These are phyloP conservation scores for Craterostigma plantagineum DNA, from an alignment of 257 asterid genomes.

Conservation along the genomic window DNA sequence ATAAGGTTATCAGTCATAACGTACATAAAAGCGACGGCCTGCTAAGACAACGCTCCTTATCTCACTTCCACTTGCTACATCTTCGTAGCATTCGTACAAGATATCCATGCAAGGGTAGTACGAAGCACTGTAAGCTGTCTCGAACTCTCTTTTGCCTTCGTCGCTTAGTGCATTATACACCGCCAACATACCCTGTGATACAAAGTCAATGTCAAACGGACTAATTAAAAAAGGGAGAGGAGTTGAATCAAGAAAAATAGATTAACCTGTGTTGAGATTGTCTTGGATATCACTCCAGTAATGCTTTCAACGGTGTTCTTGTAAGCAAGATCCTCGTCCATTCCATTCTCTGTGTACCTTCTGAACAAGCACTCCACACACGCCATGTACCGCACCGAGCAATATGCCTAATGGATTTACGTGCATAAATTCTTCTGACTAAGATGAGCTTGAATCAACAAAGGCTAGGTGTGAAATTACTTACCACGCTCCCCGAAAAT, in stretches of 20 bases:
- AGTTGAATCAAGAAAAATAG: neutral
- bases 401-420: constrained; percentile 60
- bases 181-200: constrained; percentile 76
- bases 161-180: constrained; percentile 61
- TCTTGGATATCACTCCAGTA: constrained; percentile 69
- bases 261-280: constrained; percentile 77
- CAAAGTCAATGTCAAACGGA: too few species aligned
- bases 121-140: constrained; percentile 78
- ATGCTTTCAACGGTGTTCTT: constrained; percentile 86
- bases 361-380: constrained; percentile 85
- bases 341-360: constrained; percentile 87
- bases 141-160: constrained; percentile 72
- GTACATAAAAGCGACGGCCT: constrained; percentile 86
- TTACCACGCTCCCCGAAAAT: constrained; percentile 92
- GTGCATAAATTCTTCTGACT: constrained; percentile 8
- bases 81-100: constrained; percentile 89
- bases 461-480: constrained; percentile 2
- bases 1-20: too few species aligned
- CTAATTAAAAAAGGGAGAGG: neutral
- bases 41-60: constrained; percentile 92
- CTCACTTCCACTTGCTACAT: constrained; percentile 88
- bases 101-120: constrained; percentile 97
- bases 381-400: constrained; percentile 95
- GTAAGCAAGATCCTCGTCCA: constrained; percentile 84
- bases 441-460: neutral